These are phyloP conservation scores for Wickerhamiella pararugosa DNA, from an alignment of 1,139 yeast genomes.

Conservation along the genomic window DNA sequence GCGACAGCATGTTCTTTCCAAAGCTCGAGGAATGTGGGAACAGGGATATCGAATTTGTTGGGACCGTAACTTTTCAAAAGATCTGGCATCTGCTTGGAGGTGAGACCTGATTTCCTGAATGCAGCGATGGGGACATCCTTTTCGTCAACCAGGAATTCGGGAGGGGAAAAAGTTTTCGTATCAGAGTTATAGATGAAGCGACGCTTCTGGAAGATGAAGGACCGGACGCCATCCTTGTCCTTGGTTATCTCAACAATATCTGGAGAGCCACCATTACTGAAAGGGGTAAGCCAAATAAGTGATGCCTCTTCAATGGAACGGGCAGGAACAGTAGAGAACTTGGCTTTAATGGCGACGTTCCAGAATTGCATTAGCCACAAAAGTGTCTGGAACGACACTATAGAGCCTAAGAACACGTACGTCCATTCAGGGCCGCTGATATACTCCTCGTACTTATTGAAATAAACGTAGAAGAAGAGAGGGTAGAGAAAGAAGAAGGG, in stretches of 20 bases:
- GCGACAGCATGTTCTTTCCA: slow-evolving; percentile 98
- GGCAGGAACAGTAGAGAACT: slow-evolving; percentile 33
- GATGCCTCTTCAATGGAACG: slow-evolving; percentile 44
- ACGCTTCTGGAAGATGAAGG: slow-evolving; percentile 84
- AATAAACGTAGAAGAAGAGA: slow-evolving; percentile 49
- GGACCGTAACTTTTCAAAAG: slow-evolving; percentile 55
- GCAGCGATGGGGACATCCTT: slow-evolving; percentile 37
- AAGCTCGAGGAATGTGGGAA: slow-evolving; percentile 79
- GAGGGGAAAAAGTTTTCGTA: slow-evolving; percentile 54
- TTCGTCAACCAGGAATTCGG: slow-evolving; percentile 59
- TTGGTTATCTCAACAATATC: slow-evolving; percentile 52
- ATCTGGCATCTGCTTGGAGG: slow-evolving; percentile 33
- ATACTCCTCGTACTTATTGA: slow-evolving; percentile 57
- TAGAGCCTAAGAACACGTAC: slow-evolving; percentile 64
- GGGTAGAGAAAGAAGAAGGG: slow-evolving; percentile 79
- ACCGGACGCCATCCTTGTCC: slow-evolving; percentile 47
- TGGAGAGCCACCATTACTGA: slow-evolving; percentile 73
- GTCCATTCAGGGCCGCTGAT: slow-evolving; percentile 74
- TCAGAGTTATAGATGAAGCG: slow-evolving; percentile 58
- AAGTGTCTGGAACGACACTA: slow-evolving; percentile 57
- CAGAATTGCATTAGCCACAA: slow-evolving; percentile 91
- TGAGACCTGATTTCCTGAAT: slow-evolving; percentile 55
- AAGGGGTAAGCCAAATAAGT: slow-evolving; percentile 62
- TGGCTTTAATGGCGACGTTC: slow-evolving; percentile 59
- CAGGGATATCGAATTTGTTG: slow-evolving; percentile 84